Conservation (phyloP, 192 early-diverging fungal species). For the Spizellomyces punctatus region DNA sequence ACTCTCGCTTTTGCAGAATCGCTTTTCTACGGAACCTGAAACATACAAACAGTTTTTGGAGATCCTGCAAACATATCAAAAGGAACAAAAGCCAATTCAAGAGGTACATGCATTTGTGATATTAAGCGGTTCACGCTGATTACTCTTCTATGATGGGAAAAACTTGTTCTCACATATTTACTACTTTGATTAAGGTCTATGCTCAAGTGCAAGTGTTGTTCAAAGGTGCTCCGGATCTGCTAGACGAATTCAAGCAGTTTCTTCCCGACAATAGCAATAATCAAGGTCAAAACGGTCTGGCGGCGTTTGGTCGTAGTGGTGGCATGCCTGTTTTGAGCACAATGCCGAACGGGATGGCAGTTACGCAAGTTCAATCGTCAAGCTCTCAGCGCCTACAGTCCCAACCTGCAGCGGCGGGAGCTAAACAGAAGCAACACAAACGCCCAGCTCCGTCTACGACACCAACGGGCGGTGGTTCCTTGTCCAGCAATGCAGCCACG, state of each 20-base stretch:
- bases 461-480: background rate
- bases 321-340: constrained; percentile 41
- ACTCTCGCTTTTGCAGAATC: constrained; percentile 59
- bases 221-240: constrained; percentile 79
- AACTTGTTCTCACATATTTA: constrained; percentile 2
- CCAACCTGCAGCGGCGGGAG: background rate
- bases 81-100: constrained; percentile 92
- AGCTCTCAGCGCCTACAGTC: background rate
- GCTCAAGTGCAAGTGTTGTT: constrained; percentile 91
- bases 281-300: constrained; percentile 45
- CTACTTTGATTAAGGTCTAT: constrained; percentile 69
- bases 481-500: background rate
- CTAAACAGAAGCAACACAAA: constrained; percentile 39
- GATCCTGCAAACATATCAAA: constrained; percentile 97
- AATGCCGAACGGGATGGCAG: constrained; percentile 53
- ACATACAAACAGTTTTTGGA: constrained; percentile 98
- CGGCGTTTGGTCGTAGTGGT: constrained; percentile 38
- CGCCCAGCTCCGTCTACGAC: constrained; percentile 15
- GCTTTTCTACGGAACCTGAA: constrained; percentile 90
- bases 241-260: constrained; percentile 99
- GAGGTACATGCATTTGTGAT: constrained; percentile 58
- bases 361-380: constrained; percentile 22
- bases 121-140: background rate
- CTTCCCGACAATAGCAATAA: constrained; percentile 79
- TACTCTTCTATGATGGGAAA: background rate